Conservation (phyloP, 2,329 filamentous ascomycete genomes). For the Pleomassaria siparia region DNA sequence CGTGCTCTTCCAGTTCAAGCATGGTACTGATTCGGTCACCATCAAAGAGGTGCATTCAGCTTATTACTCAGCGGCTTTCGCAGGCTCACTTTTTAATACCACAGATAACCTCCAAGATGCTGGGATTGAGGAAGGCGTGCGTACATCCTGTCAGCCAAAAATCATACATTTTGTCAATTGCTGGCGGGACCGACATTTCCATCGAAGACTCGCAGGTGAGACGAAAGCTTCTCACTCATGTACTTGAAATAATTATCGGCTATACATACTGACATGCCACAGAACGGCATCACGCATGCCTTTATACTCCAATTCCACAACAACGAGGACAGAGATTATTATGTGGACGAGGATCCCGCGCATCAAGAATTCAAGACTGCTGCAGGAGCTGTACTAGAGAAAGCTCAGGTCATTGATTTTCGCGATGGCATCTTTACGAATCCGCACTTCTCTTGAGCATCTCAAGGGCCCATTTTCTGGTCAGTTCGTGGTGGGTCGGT, state of each 20-base stretch:
- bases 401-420: conserved; percentile 47
- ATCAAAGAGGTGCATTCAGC: conserved; percentile 29
- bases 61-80: not conserved
- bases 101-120: conserved; percentile 33
- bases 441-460: not conserved
- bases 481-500: not conserved
- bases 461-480: not conserved
- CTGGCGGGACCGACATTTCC: conserved; percentile 38
- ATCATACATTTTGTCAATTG: conserved; percentile 33
- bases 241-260: no score
- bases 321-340: conserved; percentile 47
- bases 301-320: conserved; percentile 47
- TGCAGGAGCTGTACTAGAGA: conserved; percentile 38
- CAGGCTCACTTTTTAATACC: not conserved
- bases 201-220: conserved; percentile 35
- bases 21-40: conserved; percentile 22
- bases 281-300: conserved; percentile 48
- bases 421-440: conserved; percentile 33
- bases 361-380: conserved; percentile 44
- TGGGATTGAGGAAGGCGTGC: conserved; percentile 33
- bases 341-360: conserved; percentile 44
- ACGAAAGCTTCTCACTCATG: conserved; percentile 27
- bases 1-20: conserved; percentile 38
- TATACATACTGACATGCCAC: not conserved
- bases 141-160: conserved; percentile 26